Conservation (phyloP, 306 rosid species). For the Malus asiatica region DNA sequence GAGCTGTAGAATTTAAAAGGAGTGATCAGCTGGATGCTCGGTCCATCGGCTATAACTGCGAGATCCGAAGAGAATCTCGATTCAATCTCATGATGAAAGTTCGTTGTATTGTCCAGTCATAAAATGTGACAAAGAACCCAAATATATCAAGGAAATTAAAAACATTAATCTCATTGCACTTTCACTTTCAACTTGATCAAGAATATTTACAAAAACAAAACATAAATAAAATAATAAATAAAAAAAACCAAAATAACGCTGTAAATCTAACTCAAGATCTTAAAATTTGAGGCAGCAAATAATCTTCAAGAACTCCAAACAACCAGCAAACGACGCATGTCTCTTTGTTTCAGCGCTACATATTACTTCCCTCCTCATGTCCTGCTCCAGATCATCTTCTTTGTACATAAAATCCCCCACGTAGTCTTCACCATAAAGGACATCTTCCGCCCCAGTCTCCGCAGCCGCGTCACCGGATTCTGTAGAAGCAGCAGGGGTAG, state of each 20-base stretch:
- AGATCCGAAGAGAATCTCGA: too few relatives aligned
- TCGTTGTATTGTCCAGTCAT: too few relatives aligned
- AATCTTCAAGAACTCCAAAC: constrained; percentile 22
- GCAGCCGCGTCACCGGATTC: neutral
- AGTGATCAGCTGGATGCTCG: too few relatives aligned
- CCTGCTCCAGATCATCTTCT: constrained; percentile 26
- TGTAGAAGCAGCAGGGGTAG: neutral
- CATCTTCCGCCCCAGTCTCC: neutral
- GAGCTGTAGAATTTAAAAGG: too few relatives aligned
- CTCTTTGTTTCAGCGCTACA: constrained; percentile 3
- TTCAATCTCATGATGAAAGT: too few relatives aligned
- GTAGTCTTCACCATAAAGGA: constrained; percentile 30
- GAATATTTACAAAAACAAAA: too few relatives aligned
- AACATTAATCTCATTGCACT: neutral
- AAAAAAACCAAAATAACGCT: neutral
- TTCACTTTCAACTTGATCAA: neutral
- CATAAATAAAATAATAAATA: too few relatives aligned
- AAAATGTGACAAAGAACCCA: too few relatives aligned
- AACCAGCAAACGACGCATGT: neutral
- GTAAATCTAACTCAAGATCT: neutral
- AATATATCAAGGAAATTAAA: neutral
- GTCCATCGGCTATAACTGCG: too few relatives aligned
- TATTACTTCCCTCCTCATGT: constrained; percentile 18
- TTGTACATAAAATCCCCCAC: constrained; percentile 5
- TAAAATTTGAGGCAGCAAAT: neutral